These are phyloP conservation scores for Nidula microcarpa DNA, from an alignment of 768 basidiomycete genomes.

Conservation along the genomic window DNA sequence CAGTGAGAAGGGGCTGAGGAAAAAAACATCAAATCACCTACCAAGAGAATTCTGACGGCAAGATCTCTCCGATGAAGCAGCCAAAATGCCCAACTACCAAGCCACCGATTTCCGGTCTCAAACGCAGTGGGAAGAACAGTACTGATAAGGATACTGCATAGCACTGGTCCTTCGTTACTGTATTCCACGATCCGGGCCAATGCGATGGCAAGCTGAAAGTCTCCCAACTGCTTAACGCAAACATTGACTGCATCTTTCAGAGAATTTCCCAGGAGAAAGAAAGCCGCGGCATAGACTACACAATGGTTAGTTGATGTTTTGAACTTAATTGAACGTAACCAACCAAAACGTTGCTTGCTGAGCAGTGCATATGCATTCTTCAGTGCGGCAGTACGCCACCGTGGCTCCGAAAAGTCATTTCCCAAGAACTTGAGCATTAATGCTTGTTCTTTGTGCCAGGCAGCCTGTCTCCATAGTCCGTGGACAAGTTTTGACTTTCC, in stretches of 20 bases:
- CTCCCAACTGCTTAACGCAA: slow-evolving; percentile 81
- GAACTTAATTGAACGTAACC: slow-evolving; percentile 17
- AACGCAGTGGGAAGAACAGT: slow-evolving; percentile 85
- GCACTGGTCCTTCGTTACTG: slow-evolving; percentile 75
- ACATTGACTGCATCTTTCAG: slow-evolving; percentile 91
- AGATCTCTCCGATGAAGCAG: slow-evolving; percentile 82
- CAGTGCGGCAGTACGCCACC: slow-evolving; percentile 90
- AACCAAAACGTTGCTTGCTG: slow-evolving; percentile 89
- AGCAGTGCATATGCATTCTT: slow-evolving; percentile 96
- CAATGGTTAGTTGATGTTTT: not conserved
- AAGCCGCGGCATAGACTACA: slow-evolving; percentile 95
- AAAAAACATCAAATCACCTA: slow-evolving; percentile 34
- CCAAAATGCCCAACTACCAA: slow-evolving; percentile 98
- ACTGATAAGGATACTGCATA: slow-evolving; percentile 66
- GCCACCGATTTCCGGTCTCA: slow-evolving; percentile 84
- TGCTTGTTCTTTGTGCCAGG: slow-evolving; percentile 87
- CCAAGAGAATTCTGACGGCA: slow-evolving; percentile 86
- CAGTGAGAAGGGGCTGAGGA: not conserved
- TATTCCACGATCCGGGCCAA: slow-evolving; percentile 83
- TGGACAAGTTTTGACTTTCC: slow-evolving; percentile 91
- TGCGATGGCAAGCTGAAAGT: slow-evolving; percentile 88
- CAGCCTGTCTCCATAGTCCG: slow-evolving; percentile 93
- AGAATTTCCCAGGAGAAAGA: slow-evolving; percentile 89
- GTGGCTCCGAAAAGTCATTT: slow-evolving; percentile 80
- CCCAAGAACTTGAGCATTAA: slow-evolving; percentile 89